Base-by-base conservation (phyloP, 2,329 filamentous ascomycete species). In the Trichoderma sp. region DNA sequence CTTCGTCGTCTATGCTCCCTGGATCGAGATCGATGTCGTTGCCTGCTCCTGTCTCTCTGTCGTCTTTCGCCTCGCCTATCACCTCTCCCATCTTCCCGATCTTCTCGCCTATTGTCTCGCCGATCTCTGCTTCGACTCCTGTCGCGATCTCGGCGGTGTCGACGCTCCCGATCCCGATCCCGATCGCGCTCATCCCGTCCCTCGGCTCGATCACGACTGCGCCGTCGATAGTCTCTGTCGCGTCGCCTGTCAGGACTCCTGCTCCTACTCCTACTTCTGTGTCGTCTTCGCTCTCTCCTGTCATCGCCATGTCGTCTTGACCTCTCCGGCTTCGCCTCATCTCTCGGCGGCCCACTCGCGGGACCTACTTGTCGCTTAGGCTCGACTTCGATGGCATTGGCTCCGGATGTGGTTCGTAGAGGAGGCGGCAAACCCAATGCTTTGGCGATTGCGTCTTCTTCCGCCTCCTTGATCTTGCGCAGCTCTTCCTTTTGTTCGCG, bases 381-480 rank as follows among this genome's bases (percentile, higher is more conserved):
- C 5, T 84, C 87, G 32, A 92, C 87, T 53, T 90, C 91, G 12
- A 97, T 81, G 0, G 92, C 88, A 79, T 96, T 97, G 3, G 87
- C 86, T 4, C 86, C 88, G 1, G 87, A 88, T 0, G 84, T 84
- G 63, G 89, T 87, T 66, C 89, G 86, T 7, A 86, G 83, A 1
- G 91, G 88, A 2, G 92, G 86, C 0, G 93, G 94, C 34, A 98
- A 83, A 0, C 96, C 96, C 69, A 99, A 84, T 0, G 95, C 95
- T 58, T 86, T 87, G 3, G 94, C 91, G 79, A 98, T 91, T 1
- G 95, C 96, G 80, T 98, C 95, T 79, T 97, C 93, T 78, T 99
- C 96, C 0, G 92, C 93, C 80, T 97, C 93, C 78, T 97, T 98
- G 79, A 98, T 87, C 76, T 87, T 90, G 76, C 90, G 89, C 76